Percentiles rank a stretch among this genome's conserved stretches.
Conservation (phyloP, 2,329 filamentous ascomycete genomes). For the Ustulina deusta region DNA sequence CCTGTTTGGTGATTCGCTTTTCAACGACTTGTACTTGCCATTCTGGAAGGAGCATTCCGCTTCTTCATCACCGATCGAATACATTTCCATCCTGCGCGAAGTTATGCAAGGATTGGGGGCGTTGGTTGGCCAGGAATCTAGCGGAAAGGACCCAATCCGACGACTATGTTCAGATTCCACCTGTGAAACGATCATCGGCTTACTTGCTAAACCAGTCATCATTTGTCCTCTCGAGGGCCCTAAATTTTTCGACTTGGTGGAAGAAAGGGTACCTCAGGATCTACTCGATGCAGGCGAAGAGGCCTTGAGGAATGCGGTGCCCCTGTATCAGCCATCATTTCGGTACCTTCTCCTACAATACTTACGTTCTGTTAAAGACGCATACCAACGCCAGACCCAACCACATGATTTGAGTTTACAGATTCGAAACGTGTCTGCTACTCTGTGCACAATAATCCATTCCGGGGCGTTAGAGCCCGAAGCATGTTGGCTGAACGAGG, state of each 20-base stretch:
- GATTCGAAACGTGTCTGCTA: conserved; percentile 55
- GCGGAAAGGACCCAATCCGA: conserved; percentile 25
- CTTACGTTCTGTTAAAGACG: conserved; percentile 44
- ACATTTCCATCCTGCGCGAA: conserved; percentile 45
- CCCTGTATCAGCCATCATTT: conserved; percentile 49
- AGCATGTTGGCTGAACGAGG: conserved; percentile 55
- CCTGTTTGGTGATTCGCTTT: conserved; percentile 49
- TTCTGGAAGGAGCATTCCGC: conserved; percentile 45
- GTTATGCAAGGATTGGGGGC: conserved; percentile 48
- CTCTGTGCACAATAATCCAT: conserved; percentile 64
- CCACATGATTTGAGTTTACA: conserved; percentile 39
- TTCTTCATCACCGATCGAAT: conserved; percentile 38
- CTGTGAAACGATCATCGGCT: conserved; percentile 45
- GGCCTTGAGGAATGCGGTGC: conserved; percentile 46
- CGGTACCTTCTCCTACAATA: conserved; percentile 48
- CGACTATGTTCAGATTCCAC: conserved; percentile 48
- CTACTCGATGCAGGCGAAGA: conserved; percentile 45
- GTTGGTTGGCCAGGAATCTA: conserved; percentile 46
- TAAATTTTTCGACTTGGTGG: conserved; percentile 34
- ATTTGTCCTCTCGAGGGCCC: conserved; percentile 44
- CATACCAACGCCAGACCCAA: conserved; percentile 40
- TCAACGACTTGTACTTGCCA: conserved; percentile 46
- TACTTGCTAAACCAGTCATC: conserved; percentile 46
- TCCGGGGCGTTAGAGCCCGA: conserved; percentile 54
- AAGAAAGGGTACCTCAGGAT: conserved; percentile 37